phyloP scores from a whole-genome alignment of 257 asterid species.

The Capsicum pubescens region DNA sequence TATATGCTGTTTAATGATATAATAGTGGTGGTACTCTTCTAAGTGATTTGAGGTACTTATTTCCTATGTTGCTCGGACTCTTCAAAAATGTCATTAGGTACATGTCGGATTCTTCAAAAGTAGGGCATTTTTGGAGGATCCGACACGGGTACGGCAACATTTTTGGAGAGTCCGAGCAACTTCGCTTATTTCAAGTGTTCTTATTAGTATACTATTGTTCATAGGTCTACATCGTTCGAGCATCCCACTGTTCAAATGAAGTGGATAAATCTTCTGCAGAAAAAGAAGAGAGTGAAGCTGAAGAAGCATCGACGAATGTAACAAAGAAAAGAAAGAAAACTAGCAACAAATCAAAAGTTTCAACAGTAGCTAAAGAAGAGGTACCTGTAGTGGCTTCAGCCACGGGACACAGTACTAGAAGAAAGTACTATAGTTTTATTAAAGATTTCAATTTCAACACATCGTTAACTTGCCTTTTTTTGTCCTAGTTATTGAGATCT shows the following conservation, averaged over 20 bases:
- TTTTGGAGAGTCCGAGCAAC: too few relatives aligned
- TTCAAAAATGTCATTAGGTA: too few relatives aligned
- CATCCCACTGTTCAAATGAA: slow-evolving; percentile 39
- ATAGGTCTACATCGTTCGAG: slow-evolving; percentile 74
- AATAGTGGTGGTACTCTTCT: not conserved
- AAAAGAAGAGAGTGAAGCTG: slow-evolving; percentile 44
- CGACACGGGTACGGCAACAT: too few relatives aligned
- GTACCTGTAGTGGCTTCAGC: slow-evolving; percentile 39
- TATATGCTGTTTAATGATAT: not conserved
- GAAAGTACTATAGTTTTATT: too few relatives aligned
- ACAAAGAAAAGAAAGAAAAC: slow-evolving; percentile 30
- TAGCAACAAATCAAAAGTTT: slow-evolving; percentile 12
- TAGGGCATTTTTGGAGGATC: too few relatives aligned
- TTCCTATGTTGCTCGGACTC: too few relatives aligned
- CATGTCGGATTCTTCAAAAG: too few relatives aligned
- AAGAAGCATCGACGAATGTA: slow-evolving; percentile 39
- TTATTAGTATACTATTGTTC: not conserved
- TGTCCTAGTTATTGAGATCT: not conserved
- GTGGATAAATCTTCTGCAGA: slow-evolving; percentile 16
- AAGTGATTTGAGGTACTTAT: not conserved
- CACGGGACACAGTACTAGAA: slow-evolving; percentile 28
- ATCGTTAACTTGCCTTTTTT: not conserved
- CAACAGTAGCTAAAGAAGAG: slow-evolving; percentile 30
- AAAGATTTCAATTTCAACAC: not conserved
- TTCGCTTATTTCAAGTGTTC: not conserved